Percentiles rank a stretch among this genome's conserved stretches.
Conservation (phyloP, 2,329 filamentous ascomycete species). For the Berkeleyomyces basicola region DNA sequence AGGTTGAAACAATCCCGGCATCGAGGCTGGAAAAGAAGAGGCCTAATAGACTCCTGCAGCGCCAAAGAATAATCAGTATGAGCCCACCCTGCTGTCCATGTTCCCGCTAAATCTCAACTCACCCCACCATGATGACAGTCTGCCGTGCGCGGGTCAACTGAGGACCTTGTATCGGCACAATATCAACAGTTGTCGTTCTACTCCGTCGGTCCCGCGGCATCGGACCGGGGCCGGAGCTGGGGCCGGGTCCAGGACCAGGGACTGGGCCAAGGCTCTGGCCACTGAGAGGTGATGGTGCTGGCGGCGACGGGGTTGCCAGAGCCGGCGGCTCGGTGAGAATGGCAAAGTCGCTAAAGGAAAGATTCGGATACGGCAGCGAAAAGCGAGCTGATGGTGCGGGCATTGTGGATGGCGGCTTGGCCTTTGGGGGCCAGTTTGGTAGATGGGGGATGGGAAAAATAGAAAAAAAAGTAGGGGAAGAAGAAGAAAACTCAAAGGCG, state of each 20-base stretch:
- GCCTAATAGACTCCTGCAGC: slow-evolving; percentile 25
- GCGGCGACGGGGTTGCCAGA: slow-evolving; percentile 6
- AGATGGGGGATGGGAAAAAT: background rate
- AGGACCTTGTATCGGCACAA: slow-evolving; percentile 10
- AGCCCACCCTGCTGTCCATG: background rate
- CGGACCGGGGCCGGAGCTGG: background rate
- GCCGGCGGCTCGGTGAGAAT: slow-evolving; percentile 9
- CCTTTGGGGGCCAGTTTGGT: background rate
- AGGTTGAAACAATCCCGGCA: slow-evolving; percentile 41
- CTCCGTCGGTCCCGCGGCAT: slow-evolving; percentile 7
- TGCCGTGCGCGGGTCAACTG: slow-evolving; percentile 9
- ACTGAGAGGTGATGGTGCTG: background rate
- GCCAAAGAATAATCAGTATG: slow-evolving; percentile 16
- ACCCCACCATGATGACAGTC: slow-evolving; percentile 14
- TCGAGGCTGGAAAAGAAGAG: slow-evolving; percentile 41
- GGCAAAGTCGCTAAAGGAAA: slow-evolving; percentile 20
- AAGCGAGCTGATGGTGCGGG: slow-evolving; percentile 14
- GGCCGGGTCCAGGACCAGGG: background rate
- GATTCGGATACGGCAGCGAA: slow-evolving; percentile 22
- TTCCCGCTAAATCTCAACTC: background rate
- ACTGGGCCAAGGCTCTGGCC: background rate
- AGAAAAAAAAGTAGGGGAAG: background rate
- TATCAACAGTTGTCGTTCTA: slow-evolving; percentile 7
- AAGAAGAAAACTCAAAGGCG: background rate
- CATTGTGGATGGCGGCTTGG: background rate